These are phyloP conservation scores for Clonostachys byssicola DNA, from an alignment of 2,329 filamentous ascomycete genomes.

Conservation along the genomic window DNA sequence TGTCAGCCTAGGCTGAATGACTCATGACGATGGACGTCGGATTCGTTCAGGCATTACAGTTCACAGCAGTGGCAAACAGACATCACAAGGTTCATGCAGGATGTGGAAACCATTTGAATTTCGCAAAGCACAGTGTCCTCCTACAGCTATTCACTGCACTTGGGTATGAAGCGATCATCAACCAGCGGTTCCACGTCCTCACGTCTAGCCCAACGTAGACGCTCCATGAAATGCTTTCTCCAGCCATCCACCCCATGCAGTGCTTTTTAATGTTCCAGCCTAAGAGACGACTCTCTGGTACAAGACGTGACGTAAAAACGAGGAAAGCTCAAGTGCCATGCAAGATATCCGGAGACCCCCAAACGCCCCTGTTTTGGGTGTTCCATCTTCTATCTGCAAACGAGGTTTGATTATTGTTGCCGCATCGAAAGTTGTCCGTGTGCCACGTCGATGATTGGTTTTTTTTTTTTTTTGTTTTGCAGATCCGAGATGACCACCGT, in stretches of 20 bases:
- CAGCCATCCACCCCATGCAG: constrained; percentile 56
- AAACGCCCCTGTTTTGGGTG: constrained; percentile 66
- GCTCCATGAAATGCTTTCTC: constrained; percentile 53
- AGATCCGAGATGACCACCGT: constrained; percentile 55
- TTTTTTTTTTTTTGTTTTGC: constrained; percentile 37
- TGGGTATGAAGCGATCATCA: constrained; percentile 61
- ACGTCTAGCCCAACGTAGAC: constrained; percentile 40
- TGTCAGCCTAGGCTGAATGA: no score
- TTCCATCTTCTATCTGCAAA: constrained; percentile 71
- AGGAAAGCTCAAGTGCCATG: constrained; percentile 45
- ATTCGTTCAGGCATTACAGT: no score
- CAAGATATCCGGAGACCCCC: constrained; percentile 76
- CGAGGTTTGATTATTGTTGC: constrained; percentile 25
- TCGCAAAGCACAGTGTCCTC: constrained; percentile 54
- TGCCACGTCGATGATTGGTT: constrained; percentile 8
- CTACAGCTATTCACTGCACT: constrained; percentile 41
- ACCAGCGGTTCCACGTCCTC: constrained; percentile 61
- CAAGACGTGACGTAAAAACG: constrained; percentile 38
- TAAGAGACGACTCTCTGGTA: constrained; percentile 39
- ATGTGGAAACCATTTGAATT: constrained; percentile 53
- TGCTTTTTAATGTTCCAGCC: constrained; percentile 31
- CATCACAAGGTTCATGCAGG: constrained; percentile 1
- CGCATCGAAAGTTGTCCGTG: background rate
- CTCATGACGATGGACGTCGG: no score
- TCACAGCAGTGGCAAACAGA: no score